Evolutionary conservation across 1,284 basidiomycete species (phyloP), one percentile per base, ranked within the genome.

Genomic region (Pseudozyma tsukubaensis): DNA sequence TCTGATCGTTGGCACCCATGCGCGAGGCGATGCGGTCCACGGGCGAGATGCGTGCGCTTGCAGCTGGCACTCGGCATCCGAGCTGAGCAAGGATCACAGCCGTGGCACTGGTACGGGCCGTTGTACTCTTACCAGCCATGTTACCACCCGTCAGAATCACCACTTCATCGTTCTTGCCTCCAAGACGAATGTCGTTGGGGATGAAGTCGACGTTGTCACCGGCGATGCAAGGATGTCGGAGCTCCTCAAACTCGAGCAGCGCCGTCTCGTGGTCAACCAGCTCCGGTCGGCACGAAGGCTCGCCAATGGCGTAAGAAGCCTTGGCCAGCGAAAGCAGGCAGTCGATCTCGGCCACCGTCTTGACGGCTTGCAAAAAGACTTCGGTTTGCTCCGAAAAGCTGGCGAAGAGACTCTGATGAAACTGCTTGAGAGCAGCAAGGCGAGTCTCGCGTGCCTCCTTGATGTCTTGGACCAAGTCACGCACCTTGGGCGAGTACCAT

Each of bases 11-110:
- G 62, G 97, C 97, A 18, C 97, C 97, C 96, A 99, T 99, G 32
- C 97, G 91, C 8, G 96, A 98, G 65, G 97, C 89, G 78, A 99
- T 97, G 24, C 92, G 88, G 84, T 99, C 96, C 2, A 97, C 90
- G 0, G 97, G 94, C 72, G 91, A 91, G 50, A 99, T 85, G 37
- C 92, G 88, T 32, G 96, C 97, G 55, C 86, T 88, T 37, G 88
- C 85, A 0, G 97, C 96, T 3, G 97, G 97, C 3, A 99, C 94
- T 54, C 92, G 89, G 91, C 98, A 99, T n/a, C 97, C 97, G 18
- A 99, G 87, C 84, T 98, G 96, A 9, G 94, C 95, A 90, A 97
- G 92, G 77, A 98, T 97, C 65, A 97, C 91, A 34, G 92, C 95
- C 0, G 92, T 90, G 5, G 94, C 94, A n/a, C 95, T 97, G 92